Percentiles rank a stretch among this genome's conserved stretches.
phyloP scores from a whole-genome alignment of 2,329 filamentous ascomycete species.

The Arthrobotrys megalospora region DNA sequence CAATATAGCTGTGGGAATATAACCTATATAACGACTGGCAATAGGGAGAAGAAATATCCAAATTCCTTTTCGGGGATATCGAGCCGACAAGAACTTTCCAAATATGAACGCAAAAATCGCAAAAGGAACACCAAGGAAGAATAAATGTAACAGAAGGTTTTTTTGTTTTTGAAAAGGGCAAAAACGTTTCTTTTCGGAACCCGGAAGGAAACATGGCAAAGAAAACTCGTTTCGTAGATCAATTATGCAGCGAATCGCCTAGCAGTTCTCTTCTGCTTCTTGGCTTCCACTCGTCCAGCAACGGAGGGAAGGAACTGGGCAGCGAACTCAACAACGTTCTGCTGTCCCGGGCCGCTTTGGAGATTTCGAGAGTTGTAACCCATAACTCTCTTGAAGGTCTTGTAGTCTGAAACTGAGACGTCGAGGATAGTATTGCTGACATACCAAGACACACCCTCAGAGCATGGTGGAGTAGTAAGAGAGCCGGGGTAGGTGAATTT shows the following conservation, averaged over 20 bases:
- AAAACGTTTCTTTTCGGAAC: slow-evolving; percentile 12
- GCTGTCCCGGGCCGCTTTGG: slow-evolving; percentile 67
- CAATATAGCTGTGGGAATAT: not conserved
- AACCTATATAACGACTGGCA: slow-evolving; percentile 2
- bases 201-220: not conserved
- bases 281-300: slow-evolving; percentile 11
- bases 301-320: slow-evolving; percentile 53
- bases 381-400: slow-evolving; percentile 68
- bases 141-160: not conserved
- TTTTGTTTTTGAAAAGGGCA: not conserved
- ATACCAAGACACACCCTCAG: slow-evolving; percentile 70
- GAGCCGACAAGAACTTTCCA: slow-evolving; percentile 8
- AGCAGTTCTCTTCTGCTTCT: slow-evolving; percentile 37
- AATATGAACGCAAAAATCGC: slow-evolving; percentile 13
- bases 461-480: slow-evolving; percentile 71
- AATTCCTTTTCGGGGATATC: slow-evolving; percentile 30
- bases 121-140: slow-evolving; percentile 17
- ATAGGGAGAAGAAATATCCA: slow-evolving; percentile 13
- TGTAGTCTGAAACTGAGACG: slow-evolving; percentile 68
- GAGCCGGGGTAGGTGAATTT: slow-evolving; percentile 69
- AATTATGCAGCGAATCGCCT: slow-evolving; percentile 18
- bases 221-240: slow-evolving; percentile 7
- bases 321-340: slow-evolving; percentile 61
- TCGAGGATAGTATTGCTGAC: slow-evolving; percentile 67
- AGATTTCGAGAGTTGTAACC: slow-evolving; percentile 71